phyloP scores from a whole-genome alignment of 768 basidiomycete species.

The Leucosporidium creatinivorum region DNA sequence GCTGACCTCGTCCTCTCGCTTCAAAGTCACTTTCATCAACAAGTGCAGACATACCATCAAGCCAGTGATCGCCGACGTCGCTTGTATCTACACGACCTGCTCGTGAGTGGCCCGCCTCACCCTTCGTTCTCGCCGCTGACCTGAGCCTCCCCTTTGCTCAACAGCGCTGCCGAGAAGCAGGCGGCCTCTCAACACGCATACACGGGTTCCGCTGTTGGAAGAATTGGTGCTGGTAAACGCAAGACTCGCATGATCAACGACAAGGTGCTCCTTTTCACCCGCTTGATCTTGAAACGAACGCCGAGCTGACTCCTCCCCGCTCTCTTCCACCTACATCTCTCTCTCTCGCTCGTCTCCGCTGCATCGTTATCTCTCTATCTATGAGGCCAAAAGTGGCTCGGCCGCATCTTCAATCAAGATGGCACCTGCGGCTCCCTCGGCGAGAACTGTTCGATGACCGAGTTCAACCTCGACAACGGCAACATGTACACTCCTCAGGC shows the following conservation, averaged over 20 bases:
- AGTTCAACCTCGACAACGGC: constrained; percentile 43
- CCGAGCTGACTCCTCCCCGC: no score
- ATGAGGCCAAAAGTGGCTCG: neutral
- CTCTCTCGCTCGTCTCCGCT: neutral
- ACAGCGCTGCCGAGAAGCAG: neutral
- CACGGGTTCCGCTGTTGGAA: neutral
- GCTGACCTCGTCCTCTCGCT: no score
- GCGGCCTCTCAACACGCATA: neutral
- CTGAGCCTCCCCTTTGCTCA: neutral
- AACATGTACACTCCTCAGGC: constrained; percentile 39
- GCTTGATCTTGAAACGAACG: no score
- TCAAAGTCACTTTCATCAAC: constrained; percentile 41
- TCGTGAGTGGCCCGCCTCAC: neutral
- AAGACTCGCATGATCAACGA: neutral
- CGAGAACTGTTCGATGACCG: constrained; percentile 45
- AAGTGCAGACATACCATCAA: constrained; percentile 40
- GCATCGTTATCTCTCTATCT: no score
- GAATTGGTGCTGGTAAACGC: neutral
- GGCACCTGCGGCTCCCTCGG: constrained; percentile 44
- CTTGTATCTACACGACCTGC: neutral
- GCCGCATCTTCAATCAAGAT: constrained; percentile 42
- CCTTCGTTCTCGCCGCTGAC: neutral
- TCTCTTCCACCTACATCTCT: neutral
- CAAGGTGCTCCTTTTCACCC: neutral
- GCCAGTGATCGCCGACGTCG: constrained; percentile 44